These are phyloP conservation scores for Antrodiella citrinella DNA, from an alignment of 768 basidiomycete genomes.

Conservation along the genomic window DNA sequence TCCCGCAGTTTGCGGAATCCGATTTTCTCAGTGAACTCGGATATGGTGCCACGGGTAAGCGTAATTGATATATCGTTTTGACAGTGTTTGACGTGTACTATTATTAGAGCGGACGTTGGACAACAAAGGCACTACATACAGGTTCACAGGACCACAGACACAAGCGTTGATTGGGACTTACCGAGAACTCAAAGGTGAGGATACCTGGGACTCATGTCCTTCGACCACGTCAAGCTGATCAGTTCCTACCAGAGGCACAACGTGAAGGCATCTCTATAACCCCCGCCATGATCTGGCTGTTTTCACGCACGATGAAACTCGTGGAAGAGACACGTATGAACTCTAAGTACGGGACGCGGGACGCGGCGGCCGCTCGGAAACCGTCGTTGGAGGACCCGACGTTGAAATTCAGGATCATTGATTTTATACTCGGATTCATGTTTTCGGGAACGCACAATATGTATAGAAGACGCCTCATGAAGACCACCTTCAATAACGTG, in stretches of 20 bases:
- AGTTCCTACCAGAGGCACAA: neutral
- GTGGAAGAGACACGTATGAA: conserved; percentile 9
- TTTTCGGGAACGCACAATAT: conserved; percentile 15
- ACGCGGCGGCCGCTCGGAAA: conserved; percentile 4
- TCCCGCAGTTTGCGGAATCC: conserved; percentile 11
- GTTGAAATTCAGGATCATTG: conserved; percentile 8
- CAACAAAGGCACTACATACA: neutral
- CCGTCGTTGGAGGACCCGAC: conserved; percentile 7
- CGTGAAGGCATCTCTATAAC: conserved; percentile 3
- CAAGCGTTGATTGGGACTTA: neutral
- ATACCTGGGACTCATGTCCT: neutral
- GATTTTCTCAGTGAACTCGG: conserved; percentile 17
- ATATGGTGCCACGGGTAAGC: conserved; percentile 17
- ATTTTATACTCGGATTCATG: conserved; percentile 11
- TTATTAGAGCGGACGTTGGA: neutral
- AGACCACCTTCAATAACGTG: conserved; percentile 9
- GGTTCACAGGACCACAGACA: neutral
- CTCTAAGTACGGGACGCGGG: conserved; percentile 13
- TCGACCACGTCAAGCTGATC: neutral
- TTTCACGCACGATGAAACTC: conserved; percentile 12
- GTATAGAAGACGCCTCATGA: conserved; percentile 16
- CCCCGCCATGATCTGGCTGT: conserved; percentile 16
- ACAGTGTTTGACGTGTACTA: too few relatives aligned
- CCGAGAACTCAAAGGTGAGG: neutral
- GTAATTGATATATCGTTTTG: neutral